phyloP scores from a whole-genome alignment of 2,329 filamentous ascomycete genomes.

The Lecanicillium sp. region DNA sequence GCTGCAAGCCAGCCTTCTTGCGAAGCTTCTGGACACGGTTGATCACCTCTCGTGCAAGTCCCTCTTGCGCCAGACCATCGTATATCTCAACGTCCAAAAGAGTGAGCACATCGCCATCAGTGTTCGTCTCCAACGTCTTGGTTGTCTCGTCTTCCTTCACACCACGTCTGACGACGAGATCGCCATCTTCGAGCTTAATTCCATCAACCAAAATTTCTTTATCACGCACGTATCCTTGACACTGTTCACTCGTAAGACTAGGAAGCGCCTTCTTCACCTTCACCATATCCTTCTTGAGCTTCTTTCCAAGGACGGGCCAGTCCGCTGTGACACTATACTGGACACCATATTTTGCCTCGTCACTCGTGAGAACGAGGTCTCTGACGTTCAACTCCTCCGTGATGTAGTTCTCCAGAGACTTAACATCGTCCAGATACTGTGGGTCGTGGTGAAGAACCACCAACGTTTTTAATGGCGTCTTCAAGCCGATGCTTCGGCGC shows the following conservation, averaged over 20 bases:
- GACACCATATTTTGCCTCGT: slow-evolving; percentile 88
- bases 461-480: slow-evolving; percentile 84
- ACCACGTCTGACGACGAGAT: slow-evolving; percentile 71
- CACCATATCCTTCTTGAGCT: slow-evolving; percentile 89
- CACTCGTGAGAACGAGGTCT: slow-evolving; percentile 74
- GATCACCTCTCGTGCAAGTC: slow-evolving; percentile 85
- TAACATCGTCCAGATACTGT: slow-evolving; percentile 80
- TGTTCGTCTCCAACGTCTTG: slow-evolving; percentile 76
- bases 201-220: slow-evolving; percentile 78
- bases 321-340: slow-evolving; percentile 86
- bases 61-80: slow-evolving; percentile 81
- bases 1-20: slow-evolving; percentile 86
- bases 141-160: slow-evolving; percentile 66
- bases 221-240: slow-evolving; percentile 68
- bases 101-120: slow-evolving; percentile 82
- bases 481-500: slow-evolving; percentile 75
- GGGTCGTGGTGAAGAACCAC: slow-evolving; percentile 81
- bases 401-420: slow-evolving; percentile 81
- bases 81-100: slow-evolving; percentile 82
- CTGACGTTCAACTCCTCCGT: slow-evolving; percentile 86
- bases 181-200: slow-evolving; percentile 74
- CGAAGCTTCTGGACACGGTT: slow-evolving; percentile 86
- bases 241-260: slow-evolving; percentile 68
- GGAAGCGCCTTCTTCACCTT: slow-evolving; percentile 90
- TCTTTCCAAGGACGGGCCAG: slow-evolving; percentile 92